phyloP scores from a whole-genome alignment of 192 early-diverging fungal species.

The Coemansia sp. region DNA sequence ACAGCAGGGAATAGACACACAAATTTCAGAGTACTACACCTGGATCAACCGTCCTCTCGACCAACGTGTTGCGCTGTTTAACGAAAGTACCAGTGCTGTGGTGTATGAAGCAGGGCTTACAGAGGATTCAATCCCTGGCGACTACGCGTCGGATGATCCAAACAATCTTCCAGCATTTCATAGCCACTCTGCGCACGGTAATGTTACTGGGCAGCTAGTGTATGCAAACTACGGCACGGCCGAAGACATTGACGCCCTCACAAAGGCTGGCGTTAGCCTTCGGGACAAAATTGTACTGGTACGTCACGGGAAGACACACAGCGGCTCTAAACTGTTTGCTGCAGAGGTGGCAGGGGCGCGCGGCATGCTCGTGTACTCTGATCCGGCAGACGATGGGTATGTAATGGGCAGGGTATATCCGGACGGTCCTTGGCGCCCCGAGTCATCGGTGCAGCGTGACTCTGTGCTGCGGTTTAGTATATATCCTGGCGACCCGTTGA shows the following conservation, averaged over 20 bases:
- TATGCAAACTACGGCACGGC: slow-evolving; percentile 63
- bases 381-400: slow-evolving; percentile 65
- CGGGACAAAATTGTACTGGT: slow-evolving; percentile 58
- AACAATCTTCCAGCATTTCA: slow-evolving; percentile 62
- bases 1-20: slow-evolving; percentile 53
- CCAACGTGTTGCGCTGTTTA: slow-evolving; percentile 54
- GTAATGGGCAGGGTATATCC: slow-evolving; percentile 56
- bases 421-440: slow-evolving; percentile 60
- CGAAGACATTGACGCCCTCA: slow-evolving; percentile 57
- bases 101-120: slow-evolving; percentile 57
- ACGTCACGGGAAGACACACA: slow-evolving; percentile 55
- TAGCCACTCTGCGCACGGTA: slow-evolving; percentile 59
- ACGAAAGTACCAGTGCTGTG: slow-evolving; percentile 37
- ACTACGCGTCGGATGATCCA: slow-evolving; percentile 58
- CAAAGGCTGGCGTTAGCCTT: slow-evolving; percentile 38
- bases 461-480: slow-evolving; percentile 51
- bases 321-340: slow-evolving; percentile 58
- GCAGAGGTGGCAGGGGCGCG: slow-evolving; percentile 58
- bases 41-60: slow-evolving; percentile 56
- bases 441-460: slow-evolving; percentile 59
- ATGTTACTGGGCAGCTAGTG: slow-evolving; percentile 61
- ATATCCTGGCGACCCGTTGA: slow-evolving; percentile 63
- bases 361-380: slow-evolving; percentile 62
- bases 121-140: slow-evolving; percentile 61
- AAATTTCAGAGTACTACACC: slow-evolving; percentile 61